Evolutionary conservation across 2,329 filamentous ascomycete species (phyloP).

Genomic region (Hypoxylon sp.): DNA sequence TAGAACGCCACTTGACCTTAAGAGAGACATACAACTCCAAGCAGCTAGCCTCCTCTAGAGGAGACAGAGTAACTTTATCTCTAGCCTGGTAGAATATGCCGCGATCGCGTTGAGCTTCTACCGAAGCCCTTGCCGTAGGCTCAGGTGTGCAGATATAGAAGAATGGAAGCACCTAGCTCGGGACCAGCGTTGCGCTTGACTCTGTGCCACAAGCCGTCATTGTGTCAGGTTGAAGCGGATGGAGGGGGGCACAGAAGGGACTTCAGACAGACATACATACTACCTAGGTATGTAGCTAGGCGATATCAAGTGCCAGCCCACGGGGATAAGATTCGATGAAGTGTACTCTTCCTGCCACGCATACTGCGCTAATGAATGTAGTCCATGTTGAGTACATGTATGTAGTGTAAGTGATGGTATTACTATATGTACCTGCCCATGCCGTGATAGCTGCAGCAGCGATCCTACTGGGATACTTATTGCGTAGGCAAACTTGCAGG

Average conservation of each 20-base stretch:
- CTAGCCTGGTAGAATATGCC: slow-evolving; percentile 18
- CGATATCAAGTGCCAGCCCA: slow-evolving; percentile 19
- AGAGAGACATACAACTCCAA: slow-evolving; percentile 19
- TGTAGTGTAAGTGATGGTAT: slow-evolving; percentile 4
- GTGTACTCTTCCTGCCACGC: slow-evolving; percentile 9
- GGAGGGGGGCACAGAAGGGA: slow-evolving; percentile 12
- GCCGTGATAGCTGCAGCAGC: not conserved
- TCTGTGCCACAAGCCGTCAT: slow-evolving; percentile 25
- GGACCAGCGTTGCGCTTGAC: slow-evolving; percentile 22
- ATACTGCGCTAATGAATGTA: slow-evolving; percentile 14
- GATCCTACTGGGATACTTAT: not conserved
- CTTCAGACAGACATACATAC: too few relatives aligned
- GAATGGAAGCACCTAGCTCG: not conserved
- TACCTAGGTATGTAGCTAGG: not conserved
- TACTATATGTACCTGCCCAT: slow-evolving; percentile 10
- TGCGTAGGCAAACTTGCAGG: slow-evolving; percentile 13
- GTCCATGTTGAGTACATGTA: too few relatives aligned
- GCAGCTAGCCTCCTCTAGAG: slow-evolving; percentile 10
- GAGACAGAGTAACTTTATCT: slow-evolving; percentile 14
- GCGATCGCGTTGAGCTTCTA: slow-evolving; percentile 31
- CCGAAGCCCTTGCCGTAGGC: slow-evolving; percentile 24
- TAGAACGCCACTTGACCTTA: slow-evolving; percentile 27
- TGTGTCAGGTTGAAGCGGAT: slow-evolving; percentile 14
- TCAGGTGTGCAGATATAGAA: slow-evolving; percentile 28
- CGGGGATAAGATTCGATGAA: slow-evolving; percentile 7